Evolutionary conservation across 495 filamentous ascomycete species (phyloP).

Genomic region (Neurospora sp.): DNA sequence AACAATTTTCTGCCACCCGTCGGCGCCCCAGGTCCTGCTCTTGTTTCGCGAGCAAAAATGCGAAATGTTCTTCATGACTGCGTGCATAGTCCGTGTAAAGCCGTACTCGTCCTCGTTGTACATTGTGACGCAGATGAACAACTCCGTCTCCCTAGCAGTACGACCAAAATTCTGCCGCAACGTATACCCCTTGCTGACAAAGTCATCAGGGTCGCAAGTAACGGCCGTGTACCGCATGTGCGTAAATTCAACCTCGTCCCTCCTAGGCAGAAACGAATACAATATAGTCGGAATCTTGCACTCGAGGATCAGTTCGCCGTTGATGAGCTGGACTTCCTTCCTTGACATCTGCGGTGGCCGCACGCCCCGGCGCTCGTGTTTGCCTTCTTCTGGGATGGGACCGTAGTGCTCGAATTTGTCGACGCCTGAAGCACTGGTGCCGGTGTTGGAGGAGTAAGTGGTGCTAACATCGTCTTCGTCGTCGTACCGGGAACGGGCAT

Average conservation of each 20-base stretch:
- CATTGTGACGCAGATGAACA: slow-evolving; percentile 98
- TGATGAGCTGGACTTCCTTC: slow-evolving; percentile 91
- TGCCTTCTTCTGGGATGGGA: slow-evolving; percentile 64
- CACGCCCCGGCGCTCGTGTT: slow-evolving; percentile 75
- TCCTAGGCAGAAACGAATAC: slow-evolving; percentile 83
- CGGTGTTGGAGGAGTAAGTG: neutral
- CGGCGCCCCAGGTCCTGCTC: slow-evolving; percentile 90
- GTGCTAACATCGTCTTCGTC: neutral
- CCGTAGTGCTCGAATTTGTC: slow-evolving; percentile 63
- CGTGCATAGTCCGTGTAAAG: slow-evolving; percentile 97
- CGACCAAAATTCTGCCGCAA: slow-evolving; percentile 87
- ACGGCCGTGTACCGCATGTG: slow-evolving; percentile 99
- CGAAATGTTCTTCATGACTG: slow-evolving; percentile 93
- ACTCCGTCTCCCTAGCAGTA: slow-evolving; percentile 85
- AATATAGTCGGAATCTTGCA: slow-evolving; percentile 98
- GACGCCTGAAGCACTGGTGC: neutral
- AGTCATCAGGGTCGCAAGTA: slow-evolving; percentile 96
- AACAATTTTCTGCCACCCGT: slow-evolving; percentile 99
- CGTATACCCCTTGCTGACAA: slow-evolving; percentile 78
- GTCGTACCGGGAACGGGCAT: neutral
- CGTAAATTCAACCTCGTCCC: slow-evolving; percentile 93
- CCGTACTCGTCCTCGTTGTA: slow-evolving; percentile 97
- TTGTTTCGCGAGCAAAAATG: slow-evolving; percentile 92
- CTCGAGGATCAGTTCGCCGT: slow-evolving; percentile 93
- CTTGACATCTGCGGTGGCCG: slow-evolving; percentile 80